These are phyloP conservation scores for Diaporthe capsici DNA, from an alignment of 2,329 filamentous ascomycete species.

Conservation along the genomic window DNA sequence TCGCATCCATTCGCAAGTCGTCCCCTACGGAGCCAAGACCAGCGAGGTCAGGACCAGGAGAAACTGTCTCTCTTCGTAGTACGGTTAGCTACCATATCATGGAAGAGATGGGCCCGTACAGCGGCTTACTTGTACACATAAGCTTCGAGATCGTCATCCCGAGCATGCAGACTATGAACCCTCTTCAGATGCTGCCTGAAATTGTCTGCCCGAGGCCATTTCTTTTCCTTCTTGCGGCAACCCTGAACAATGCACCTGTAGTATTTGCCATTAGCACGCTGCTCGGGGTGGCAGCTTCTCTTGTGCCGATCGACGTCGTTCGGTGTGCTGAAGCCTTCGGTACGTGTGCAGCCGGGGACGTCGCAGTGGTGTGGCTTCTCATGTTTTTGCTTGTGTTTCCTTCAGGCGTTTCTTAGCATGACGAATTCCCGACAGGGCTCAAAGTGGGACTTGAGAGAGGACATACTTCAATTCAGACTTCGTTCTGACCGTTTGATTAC, in stretches of 20 bases:
- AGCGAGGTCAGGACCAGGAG: constrained; percentile 34
- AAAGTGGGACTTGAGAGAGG: neutral
- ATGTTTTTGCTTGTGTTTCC: constrained; percentile 83
- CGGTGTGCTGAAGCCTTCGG: constrained; percentile 79
- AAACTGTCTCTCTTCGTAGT: neutral
- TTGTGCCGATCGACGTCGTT: constrained; percentile 89
- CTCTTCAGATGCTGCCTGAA: constrained; percentile 84
- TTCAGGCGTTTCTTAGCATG: constrained; percentile 54
- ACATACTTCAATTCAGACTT: constrained; percentile 70
- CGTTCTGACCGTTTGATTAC: constrained; percentile 61
- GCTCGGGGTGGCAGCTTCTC: constrained; percentile 75
- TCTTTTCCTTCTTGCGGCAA: constrained; percentile 74
- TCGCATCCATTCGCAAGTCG: constrained; percentile 1
- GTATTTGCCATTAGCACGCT: constrained; percentile 62
- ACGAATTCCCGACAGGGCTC: neutral
- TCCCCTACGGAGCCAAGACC: constrained; percentile 38
- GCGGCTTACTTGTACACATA: constrained; percentile 51
- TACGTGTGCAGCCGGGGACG: constrained; percentile 67
- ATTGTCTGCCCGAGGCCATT: constrained; percentile 88
- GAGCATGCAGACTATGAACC: constrained; percentile 67
- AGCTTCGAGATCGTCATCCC: constrained; percentile 56
- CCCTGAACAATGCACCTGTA: constrained; percentile 71
- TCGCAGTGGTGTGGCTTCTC: constrained; percentile 76
- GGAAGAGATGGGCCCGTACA: neutral
- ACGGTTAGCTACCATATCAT: neutral